Base-by-base conservation (phyloP, 1,284 basidiomycete species). In the Fistulinella cinereoalba region DNA sequence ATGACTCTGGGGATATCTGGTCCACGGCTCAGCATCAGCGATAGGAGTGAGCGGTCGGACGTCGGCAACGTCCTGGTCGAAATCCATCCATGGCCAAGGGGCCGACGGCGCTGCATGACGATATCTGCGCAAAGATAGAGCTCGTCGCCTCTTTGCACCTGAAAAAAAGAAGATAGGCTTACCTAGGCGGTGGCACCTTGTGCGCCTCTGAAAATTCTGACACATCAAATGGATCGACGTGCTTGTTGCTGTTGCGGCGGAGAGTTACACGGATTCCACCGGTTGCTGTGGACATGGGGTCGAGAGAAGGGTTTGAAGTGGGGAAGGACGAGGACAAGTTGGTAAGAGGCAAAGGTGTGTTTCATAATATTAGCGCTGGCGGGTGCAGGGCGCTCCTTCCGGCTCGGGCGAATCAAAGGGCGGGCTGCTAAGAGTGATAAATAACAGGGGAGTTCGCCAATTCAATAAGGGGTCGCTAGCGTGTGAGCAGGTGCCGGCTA, bases 1-100 rank as follows among this genome's bases (percentile, higher is more conserved):
- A 19, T 65, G 62, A 6, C 72, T 73, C 41, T 75, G 69, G 13
- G 78, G 77, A 47, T 80, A 80, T 7, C 16, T 31, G 2, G 2
- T 40, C 66, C 67, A 70, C 8, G 21, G 41, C n/a, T 41, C 32
- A n/a, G 32, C 32, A n/a, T 36, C 2, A 12, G 21, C 12, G 15
- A 2, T n/a, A 21, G 50, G 51, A 6, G 44, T 29, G n/a, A 52
- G 43, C 4, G 42, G 46, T 2, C 7, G 27, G 3, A 67, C 57
- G 3, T 46, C 22, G 9, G 52, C 41, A 0, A 34, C 36, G 16
- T 65, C 62, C 19, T 50, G 37, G 24, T 53, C 41, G 24, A 71
- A 61, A 47, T 71, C 56, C 51, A 68, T 65, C 69, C 67, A 68
- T 31, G 69, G 66, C 69, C 66, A 68, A 29, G 66, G 69, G 13